A percentile compares a stretch with the other conserved stretches of the same genome.
Conservation (phyloP, 2,329 filamentous ascomycete genomes). For the Akanthomyces lecanii region DNA sequence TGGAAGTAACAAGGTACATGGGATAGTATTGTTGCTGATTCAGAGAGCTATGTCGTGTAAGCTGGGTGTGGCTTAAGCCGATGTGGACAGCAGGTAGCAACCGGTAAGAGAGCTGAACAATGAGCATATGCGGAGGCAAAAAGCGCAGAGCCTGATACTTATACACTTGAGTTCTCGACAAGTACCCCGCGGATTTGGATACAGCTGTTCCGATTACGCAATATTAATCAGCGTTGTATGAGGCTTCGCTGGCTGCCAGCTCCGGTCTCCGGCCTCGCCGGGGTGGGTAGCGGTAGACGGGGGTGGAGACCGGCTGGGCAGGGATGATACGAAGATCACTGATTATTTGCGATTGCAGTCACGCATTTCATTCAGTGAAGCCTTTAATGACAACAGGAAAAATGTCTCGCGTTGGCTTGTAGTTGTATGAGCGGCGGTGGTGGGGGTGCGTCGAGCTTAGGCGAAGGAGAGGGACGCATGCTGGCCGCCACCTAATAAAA, state of each 20-base stretch:
- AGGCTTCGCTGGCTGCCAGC: neutral
- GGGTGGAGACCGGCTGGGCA: neutral
- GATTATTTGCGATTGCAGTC: neutral
- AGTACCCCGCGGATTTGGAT: neutral
- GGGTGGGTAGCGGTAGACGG: neutral
- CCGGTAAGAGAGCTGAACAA: neutral
- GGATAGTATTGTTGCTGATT: neutral
- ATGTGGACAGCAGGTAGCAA: neutral
- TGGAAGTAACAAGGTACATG: neutral
- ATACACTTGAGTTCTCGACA: neutral
- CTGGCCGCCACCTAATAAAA: neutral
- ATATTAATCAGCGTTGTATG: neutral
- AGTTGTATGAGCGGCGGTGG: neutral
- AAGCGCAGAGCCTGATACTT: neutral
- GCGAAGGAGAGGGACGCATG: neutral
- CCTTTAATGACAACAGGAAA: neutral
- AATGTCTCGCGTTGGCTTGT: neutral
- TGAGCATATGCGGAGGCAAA: neutral
- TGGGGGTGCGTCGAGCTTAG: neutral
- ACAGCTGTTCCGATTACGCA: slow-evolving; percentile 7
- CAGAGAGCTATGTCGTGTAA: neutral
- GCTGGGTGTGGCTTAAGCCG: neutral
- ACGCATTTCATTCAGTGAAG: neutral
- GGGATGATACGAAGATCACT: too few species aligned
- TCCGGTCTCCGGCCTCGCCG: neutral